Evolutionary conservation across 306 rosid species (phyloP).

Genomic region (Oemleria cerasiformis): DNA sequence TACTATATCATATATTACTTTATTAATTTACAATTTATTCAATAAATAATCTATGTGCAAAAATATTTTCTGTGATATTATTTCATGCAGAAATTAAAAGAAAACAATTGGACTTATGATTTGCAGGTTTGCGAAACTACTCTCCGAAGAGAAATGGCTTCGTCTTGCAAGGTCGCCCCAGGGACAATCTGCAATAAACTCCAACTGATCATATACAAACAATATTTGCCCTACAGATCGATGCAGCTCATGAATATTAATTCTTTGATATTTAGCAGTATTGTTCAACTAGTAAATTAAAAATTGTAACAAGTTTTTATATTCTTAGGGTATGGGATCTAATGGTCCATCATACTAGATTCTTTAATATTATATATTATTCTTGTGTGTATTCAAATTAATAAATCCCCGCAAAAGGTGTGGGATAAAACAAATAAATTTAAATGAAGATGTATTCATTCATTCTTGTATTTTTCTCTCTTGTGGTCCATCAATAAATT

Average conservation of each 20-base stretch:
- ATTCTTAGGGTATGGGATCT: not conserved
- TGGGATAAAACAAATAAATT: not conserved
- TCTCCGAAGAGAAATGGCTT: conserved; percentile 44
- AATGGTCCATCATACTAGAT: conserved; percentile 6
- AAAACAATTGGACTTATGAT: not conserved
- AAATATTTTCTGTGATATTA: not conserved
- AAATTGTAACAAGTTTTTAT: not conserved
- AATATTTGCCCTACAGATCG: too few relatives aligned
- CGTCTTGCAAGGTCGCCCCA: conserved; percentile 52
- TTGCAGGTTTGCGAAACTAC: conserved; percentile 46
- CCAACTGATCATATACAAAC: not conserved
- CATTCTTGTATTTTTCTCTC: not conserved
- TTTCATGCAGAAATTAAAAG: not conserved
- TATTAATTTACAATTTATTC: not conserved
- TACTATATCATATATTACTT: not conserved
- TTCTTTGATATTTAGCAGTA: not conserved
- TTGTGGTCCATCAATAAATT: not conserved
- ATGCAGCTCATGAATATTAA: not conserved
- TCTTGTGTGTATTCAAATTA: not conserved
- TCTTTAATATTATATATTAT: not conserved
- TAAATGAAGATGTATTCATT: not conserved
- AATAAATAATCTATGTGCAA: not conserved
- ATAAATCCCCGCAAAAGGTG: not conserved
- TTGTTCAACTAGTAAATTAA: not conserved
- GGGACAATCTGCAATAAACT: not conserved